phyloP scores from a whole-genome alignment of 441 rosid species.

The Arabidopsis hybrid region DNA sequence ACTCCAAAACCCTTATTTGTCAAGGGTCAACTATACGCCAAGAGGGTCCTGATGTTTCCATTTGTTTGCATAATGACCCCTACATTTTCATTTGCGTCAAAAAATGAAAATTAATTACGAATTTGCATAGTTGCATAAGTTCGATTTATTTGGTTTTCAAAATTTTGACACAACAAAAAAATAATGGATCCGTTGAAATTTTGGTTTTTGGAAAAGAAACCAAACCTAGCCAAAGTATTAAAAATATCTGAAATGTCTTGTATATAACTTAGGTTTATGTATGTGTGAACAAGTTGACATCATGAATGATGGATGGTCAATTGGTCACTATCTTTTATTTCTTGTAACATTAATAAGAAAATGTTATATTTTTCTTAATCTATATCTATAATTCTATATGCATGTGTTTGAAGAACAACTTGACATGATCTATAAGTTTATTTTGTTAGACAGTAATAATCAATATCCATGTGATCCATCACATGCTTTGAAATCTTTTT shows the following conservation, averaged over 20 bases:
- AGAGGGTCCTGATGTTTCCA: slow-evolving; percentile 6
- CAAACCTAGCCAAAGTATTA: background rate
- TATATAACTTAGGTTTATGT: background rate
- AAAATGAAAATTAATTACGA: too few relatives aligned
- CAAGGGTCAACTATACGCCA: slow-evolving; percentile 1
- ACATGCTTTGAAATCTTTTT: slow-evolving; percentile 41
- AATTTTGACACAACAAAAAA: background rate
- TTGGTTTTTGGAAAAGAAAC: background rate
- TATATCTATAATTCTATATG: background rate
- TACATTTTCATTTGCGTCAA: background rate
- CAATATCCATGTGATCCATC: slow-evolving; percentile 46
- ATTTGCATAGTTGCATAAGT: background rate
- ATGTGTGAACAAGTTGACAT: slow-evolving; percentile 33
- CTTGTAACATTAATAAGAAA: background rate
- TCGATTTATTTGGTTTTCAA: background rate
- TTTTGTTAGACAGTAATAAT: slow-evolving; percentile 29
- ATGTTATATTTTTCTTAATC: slow-evolving; percentile 2
- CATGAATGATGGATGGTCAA: background rate
- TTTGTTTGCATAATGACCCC: background rate
- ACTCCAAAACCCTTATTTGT: slow-evolving; percentile 34
- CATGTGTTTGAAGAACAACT: slow-evolving; percentile 43
- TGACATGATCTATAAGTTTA: slow-evolving; percentile 34
- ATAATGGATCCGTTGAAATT: background rate
- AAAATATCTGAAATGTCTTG: slow-evolving; percentile 6
- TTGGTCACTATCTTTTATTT: slow-evolving; percentile 5